phyloP scores from a whole-genome alignment of 495 filamentous ascomycete genomes.

The Lophiostoma macrostomum region DNA sequence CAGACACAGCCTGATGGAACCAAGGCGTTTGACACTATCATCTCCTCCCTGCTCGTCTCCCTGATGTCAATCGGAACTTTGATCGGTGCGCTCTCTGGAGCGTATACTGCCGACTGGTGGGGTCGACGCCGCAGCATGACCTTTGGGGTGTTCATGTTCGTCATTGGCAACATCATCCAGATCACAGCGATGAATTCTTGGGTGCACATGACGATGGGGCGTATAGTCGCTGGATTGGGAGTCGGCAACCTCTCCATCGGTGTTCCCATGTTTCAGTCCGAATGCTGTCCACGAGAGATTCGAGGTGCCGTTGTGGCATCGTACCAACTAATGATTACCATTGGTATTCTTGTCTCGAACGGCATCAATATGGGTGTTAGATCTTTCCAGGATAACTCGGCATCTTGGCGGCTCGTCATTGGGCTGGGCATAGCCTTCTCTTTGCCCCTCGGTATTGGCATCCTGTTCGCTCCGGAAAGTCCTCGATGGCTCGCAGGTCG shows the following conservation, averaged over 20 bases:
- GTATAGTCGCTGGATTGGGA: slow-evolving; percentile 76
- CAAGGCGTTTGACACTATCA: slow-evolving; percentile 2
- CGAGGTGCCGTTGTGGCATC: slow-evolving; percentile 74
- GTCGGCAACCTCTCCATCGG: slow-evolving; percentile 74
- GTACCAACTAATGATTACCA: slow-evolving; percentile 78
- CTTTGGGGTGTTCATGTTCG: slow-evolving; percentile 15
- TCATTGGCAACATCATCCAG: slow-evolving; percentile 25
- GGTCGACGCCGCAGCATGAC: slow-evolving; percentile 22
- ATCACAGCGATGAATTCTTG: slow-evolving; percentile 21
- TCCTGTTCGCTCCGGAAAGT: slow-evolving; percentile 21
- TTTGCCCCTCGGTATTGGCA: slow-evolving; percentile 17
- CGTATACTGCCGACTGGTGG: slow-evolving; percentile 20
- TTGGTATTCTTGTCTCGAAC: slow-evolving; percentile 72
- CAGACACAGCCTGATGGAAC: neutral
- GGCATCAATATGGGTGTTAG: slow-evolving; percentile 62
- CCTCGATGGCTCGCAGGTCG: slow-evolving; percentile 10
- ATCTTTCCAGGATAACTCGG: neutral
- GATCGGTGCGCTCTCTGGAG: slow-evolving; percentile 13
- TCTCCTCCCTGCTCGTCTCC: slow-evolving; percentile 4
- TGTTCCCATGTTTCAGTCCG: slow-evolving; percentile 69
- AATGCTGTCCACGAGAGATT: slow-evolving; percentile 74
- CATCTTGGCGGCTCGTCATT: slow-evolving; percentile 17
- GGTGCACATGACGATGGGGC: slow-evolving; percentile 46
- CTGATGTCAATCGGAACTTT: slow-evolving; percentile 15
- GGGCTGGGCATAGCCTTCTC: slow-evolving; percentile 18